These are phyloP conservation scores for Nakaseomyces delphensis DNA, from an alignment of 1,139 yeast genomes.

Conservation along the genomic window DNA sequence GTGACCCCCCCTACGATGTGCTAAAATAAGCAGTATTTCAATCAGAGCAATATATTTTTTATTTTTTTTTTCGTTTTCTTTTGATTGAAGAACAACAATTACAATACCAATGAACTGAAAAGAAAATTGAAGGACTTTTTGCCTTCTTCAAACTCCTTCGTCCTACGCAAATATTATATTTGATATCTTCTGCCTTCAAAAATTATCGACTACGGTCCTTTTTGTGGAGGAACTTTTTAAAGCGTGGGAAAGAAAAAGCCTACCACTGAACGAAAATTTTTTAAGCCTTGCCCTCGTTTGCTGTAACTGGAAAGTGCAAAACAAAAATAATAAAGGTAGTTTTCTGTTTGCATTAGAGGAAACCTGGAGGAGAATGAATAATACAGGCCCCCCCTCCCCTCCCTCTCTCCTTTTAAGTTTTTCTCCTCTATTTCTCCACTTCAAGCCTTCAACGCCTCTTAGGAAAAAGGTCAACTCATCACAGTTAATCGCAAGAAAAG, in stretches of 20 bases:
- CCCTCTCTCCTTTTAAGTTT: too few relatives aligned
- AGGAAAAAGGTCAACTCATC: too few relatives aligned
- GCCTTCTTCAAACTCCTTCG: neutral
- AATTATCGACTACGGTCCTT: too few relatives aligned
- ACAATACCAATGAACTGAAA: neutral
- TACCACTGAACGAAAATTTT: neutral
- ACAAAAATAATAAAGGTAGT: neutral
- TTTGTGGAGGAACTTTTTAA: too few relatives aligned
- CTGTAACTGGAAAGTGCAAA: slow-evolving; percentile 6
- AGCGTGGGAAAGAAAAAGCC: neutral
- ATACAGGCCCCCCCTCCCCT: too few relatives aligned
- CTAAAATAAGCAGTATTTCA: neutral
- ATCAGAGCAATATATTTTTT: neutral
- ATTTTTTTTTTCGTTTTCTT: neutral
- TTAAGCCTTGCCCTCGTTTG: slow-evolving; percentile 7
- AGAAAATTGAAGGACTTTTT: neutral
- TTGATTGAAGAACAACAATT: neutral
- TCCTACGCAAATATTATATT: neutral
- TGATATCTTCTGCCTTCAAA: too few relatives aligned
- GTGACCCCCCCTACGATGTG: neutral
- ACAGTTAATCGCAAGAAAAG: too few relatives aligned
- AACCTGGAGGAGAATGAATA: too few relatives aligned
- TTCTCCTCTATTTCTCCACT: too few relatives aligned
- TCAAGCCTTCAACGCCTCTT: too few relatives aligned
- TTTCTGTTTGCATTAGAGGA: too few relatives aligned